Base-by-base conservation (phyloP, 768 basidiomycete species). In the Russula vinacea region DNA sequence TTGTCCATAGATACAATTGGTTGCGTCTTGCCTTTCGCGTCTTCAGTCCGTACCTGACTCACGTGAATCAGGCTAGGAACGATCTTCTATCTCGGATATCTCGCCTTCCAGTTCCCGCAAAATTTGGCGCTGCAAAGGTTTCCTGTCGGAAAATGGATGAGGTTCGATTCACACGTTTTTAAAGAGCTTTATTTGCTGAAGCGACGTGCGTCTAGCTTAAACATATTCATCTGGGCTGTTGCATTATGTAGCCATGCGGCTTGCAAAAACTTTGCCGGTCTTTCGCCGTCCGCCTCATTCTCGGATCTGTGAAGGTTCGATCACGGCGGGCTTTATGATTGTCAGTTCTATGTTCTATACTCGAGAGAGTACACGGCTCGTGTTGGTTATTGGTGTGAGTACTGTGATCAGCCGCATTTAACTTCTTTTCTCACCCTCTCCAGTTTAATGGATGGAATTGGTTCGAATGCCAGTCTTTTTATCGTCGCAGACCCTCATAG, bases 91-190 rank as follows among this genome's bases (percentile, higher is more conserved):
- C 71, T 90, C 57, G 83, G 84, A 70, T 89, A 89, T 69, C 80
- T 90, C 14, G 68, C 78, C 9, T 89, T 90, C 67, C 87, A 89
- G 69, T 89, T 86, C 67, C 89, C 88, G 1, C 89, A 89, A 71
- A 89, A 89, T 69, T 73, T 89, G 10, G 85, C 83, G 0, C 76
- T 90, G 5, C 88, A 90, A 67, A 80, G 82, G 16, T 89, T 88
- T 69, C 88, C 88, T 0, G 88, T 90, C 10, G 88, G 85, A 13
- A 88, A 82, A 80, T 90, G 88, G 88, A 87, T 90, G 84, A 89
- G 87, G 88, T 82, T 62, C 26, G 76, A 60, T 13, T 26, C 24
- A 6, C 35, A 45, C 42, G 32, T n/a, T 44, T 37, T 29, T 16
- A 17, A 40, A 2, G 8, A 52, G 52, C 52, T 53, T 40, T 24